phyloP scores from a whole-genome alignment of 805 yeast genomes.

The Yarrowia sp. region DNA sequence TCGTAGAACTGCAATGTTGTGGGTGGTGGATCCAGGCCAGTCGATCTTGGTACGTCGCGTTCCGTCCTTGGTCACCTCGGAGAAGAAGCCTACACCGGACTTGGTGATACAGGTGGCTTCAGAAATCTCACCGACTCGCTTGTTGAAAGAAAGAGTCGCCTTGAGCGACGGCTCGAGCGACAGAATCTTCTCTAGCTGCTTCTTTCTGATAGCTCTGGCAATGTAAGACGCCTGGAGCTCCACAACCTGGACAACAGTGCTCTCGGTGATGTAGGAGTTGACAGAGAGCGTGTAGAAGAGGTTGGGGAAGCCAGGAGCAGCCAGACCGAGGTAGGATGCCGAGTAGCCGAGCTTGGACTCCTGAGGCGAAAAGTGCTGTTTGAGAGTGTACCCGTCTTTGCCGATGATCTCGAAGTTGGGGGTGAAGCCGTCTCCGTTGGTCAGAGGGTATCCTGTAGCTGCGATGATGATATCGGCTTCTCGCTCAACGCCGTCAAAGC shows the following conservation, averaged over 20 bases:
- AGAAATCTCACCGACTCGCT: constrained; percentile 6
- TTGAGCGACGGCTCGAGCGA: constrained; percentile 12
- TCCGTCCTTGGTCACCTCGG: neutral
- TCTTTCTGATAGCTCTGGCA: constrained; percentile 19
- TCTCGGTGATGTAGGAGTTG: constrained; percentile 18
- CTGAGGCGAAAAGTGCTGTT: constrained; percentile 13
- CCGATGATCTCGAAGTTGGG: constrained; percentile 23
- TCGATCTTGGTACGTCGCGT: neutral
- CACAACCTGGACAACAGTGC: neutral
- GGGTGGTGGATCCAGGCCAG: constrained; percentile 29
- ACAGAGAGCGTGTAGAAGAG: constrained; percentile 27
- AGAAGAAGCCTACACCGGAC: neutral
- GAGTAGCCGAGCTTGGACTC: constrained; percentile 17
- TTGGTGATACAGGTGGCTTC: neutral
- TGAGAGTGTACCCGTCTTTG: neutral
- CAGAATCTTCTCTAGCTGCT: constrained; percentile 18
- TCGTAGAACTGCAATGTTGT: constrained; percentile 23
- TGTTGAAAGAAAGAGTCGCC: constrained; percentile 13
- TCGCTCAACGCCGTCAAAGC: constrained; percentile 27
- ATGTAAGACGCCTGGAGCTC: constrained; percentile 25
- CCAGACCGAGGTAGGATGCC: constrained; percentile 21
- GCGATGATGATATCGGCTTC: constrained; percentile 23
- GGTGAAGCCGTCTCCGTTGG: constrained; percentile 1
- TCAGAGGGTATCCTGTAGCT: constrained; percentile 17
- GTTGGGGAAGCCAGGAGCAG: constrained; percentile 28